Evolutionary conservation across 148 eudicot genomes (phyloP).

Genomic region (Agrostemma githago): DNA sequence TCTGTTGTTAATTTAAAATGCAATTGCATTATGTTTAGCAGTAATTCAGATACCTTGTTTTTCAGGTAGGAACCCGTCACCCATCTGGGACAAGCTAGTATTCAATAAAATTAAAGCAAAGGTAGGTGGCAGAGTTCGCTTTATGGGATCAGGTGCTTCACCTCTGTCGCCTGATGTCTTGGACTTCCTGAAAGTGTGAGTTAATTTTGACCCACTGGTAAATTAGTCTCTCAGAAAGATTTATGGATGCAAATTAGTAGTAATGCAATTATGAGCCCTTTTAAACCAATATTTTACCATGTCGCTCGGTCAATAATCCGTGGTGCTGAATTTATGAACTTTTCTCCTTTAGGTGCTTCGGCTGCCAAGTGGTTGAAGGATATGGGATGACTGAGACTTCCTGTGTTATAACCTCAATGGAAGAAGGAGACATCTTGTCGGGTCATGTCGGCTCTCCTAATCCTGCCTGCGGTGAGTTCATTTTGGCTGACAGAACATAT

Average conservation of each 20-base stretch:
- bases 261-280: neutral
- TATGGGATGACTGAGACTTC: constrained; percentile 99
- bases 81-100: constrained; percentile 89
- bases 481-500: constrained; percentile 6
- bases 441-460: constrained; percentile 97
- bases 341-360: constrained; percentile 65
- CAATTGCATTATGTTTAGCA: neutral
- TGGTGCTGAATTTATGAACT: constrained; percentile 7
- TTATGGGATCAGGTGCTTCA: constrained; percentile 90
- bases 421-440: constrained; percentile 57
- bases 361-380: constrained; percentile 81
- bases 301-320: neutral
- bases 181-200: constrained; percentile 90
- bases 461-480: constrained; percentile 85
- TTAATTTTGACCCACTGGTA: constrained; percentile 10
- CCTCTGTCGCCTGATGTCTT: constrained; percentile 88
- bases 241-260: neutral
- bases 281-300: neutral
- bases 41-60: constrained; percentile 14
- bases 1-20: neutral
- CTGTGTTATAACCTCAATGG: constrained; percentile 79
- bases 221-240: neutral
- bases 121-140: constrained; percentile 91
- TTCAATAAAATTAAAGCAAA: constrained; percentile 91
- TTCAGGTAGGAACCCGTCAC: constrained; percentile 72